These are phyloP conservation scores for Chaetomium strumarium DNA, from an alignment of 2,329 filamentous ascomycete genomes.

Conservation along the genomic window DNA sequence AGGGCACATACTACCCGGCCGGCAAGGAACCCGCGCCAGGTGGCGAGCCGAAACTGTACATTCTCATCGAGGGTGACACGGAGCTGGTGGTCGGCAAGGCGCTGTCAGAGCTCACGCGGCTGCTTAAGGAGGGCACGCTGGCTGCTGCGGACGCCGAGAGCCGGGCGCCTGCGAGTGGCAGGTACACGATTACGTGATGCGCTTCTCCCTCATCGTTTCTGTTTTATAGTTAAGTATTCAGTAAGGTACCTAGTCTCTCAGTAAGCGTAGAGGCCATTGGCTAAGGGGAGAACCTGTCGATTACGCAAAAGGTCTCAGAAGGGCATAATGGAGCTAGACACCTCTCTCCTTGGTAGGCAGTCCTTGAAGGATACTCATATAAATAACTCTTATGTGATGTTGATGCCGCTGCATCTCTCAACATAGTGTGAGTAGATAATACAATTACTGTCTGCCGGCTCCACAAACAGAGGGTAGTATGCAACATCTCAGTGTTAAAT, in stretches of 20 bases:
- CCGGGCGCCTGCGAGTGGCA: constrained; percentile 68
- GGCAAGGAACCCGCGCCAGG: constrained; percentile 73
- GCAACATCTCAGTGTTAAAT: background rate
- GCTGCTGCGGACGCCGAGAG: constrained; percentile 83
- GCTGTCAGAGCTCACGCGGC: constrained; percentile 79
- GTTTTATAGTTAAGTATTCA: background rate
- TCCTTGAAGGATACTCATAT: too few relatives aligned
- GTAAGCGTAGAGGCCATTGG: too few relatives aligned
- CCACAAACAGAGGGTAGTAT: too few relatives aligned
- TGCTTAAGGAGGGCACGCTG: constrained; percentile 85
- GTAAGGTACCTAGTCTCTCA: too few relatives aligned
- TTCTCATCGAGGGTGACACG: constrained; percentile 94
- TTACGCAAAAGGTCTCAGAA: too few relatives aligned
- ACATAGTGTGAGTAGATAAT: too few relatives aligned
- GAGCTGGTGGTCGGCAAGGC: constrained; percentile 87
- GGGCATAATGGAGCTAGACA: too few relatives aligned
- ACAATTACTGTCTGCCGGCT: too few relatives aligned
- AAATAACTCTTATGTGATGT: too few relatives aligned
- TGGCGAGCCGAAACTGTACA: constrained; percentile 90
- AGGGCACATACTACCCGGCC: constrained; percentile 80
- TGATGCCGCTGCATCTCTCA: too few relatives aligned
- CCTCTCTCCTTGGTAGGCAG: too few relatives aligned
- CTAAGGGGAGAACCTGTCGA: too few relatives aligned
- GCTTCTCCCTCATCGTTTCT: background rate
- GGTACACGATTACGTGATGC: constrained; percentile 75